Base-by-base conservation (phyloP, 2,329 filamentous ascomycete species). In the Aureobasidium leucospermi region DNA sequence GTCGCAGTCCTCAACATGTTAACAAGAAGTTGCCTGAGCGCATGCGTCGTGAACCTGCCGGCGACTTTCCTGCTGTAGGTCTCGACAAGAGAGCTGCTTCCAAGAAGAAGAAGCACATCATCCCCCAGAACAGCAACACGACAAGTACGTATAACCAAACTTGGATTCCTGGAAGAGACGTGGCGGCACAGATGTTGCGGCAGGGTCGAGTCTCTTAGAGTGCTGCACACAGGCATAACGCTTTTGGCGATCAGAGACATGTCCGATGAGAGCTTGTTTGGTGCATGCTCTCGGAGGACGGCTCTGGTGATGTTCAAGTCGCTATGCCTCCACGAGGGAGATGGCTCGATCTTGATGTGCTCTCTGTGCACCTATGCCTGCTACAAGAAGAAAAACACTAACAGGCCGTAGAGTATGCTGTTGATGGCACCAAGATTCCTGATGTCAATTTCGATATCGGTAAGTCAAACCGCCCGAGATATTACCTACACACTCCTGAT, bases 361-460 rank as follows among this genome's bases (percentile, higher is more conserved):
- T 19, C 19, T 19, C 19, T 19, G 19, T 19, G 19, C 19, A 19
- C 19, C 19, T 19, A 19, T 19, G 16, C 8, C 19, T 11, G 16
- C 10, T 15, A 16, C 41, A 45, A 46, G 31, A 16, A 16, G 41
- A 45, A 9, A 16, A 42, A 2, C 15, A 42, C 41, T 57, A 11
- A 43, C 19, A 13, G 11, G n/a, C 10, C 11, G 9, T 31, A 63
- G 62, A 63, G 32, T 63, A 58, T 41, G 63, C 64, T 16, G 59
- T 64, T 7, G 47, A 65, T 58, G 63, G 63, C 42, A 63, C 58
- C 16, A 59, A 52, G 10, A 62, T 65, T 11, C 64, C 64, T 1
- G 68, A 75, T 36, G 72, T 76, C 13, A 64, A 73, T 59, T 76
- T 76, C 51, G 70, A 76, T 63, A 73, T 76, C 65, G 88, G 86